These are phyloP conservation scores for Dryas integrifolia DNA, from an alignment of 331 rosid species.

Conservation along the genomic window DNA sequence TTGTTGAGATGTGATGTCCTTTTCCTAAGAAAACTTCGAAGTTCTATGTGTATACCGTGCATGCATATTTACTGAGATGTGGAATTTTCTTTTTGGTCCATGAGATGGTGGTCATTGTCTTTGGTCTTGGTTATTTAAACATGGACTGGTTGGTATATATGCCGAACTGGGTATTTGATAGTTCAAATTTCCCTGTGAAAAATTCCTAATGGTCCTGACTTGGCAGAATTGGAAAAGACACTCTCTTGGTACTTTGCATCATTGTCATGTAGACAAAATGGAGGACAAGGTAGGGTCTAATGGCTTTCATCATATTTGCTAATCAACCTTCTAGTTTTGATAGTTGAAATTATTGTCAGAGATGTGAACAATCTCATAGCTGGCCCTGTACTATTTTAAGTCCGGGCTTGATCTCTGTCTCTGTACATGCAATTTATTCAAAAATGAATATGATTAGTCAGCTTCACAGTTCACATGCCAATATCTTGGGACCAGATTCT, in stretches of 20 bases:
- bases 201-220: too few relatives aligned
- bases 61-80: background rate
- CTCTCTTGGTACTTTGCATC: background rate
- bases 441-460: background rate
- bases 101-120: background rate
- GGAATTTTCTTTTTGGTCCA: background rate
- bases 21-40: background rate
- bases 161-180: background rate
- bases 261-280: background rate
- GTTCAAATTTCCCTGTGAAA: background rate
- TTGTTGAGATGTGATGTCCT: background rate
- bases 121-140: background rate
- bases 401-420: background rate
- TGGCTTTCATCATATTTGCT: too few relatives aligned
- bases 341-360: background rate
- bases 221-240: too few relatives aligned
- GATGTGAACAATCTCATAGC: background rate
- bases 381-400: background rate
- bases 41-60: background rate
- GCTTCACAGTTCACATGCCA: slow-evolving; percentile 6
- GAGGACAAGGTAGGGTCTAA: background rate
- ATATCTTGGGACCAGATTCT: background rate
- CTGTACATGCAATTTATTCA: background rate
- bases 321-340: background rate
- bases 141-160: background rate